These are phyloP conservation scores for Fusarium hostae DNA, from an alignment of 2,329 filamentous ascomycete species.

Conservation along the genomic window DNA sequence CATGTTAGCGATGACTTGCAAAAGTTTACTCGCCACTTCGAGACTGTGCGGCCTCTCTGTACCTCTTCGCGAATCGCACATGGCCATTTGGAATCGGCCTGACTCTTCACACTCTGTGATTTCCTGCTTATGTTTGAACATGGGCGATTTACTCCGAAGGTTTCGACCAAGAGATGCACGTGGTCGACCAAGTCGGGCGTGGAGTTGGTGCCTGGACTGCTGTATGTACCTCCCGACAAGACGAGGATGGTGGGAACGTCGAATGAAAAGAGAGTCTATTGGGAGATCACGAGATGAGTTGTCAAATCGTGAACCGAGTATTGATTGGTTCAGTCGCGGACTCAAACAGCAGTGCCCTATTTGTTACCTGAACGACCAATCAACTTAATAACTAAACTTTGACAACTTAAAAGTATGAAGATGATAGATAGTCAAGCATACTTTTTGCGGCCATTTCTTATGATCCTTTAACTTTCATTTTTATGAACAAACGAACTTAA, in stretches of 20 bases:
- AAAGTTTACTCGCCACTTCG: constrained; percentile 35
- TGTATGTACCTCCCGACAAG: constrained; percentile 36
- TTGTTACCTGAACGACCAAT: constrained; percentile 19
- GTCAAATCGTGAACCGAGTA: constrained; percentile 1
- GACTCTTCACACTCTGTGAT: neutral
- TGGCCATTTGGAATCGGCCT: constrained; percentile 6
- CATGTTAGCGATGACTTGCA: constrained; percentile 38
- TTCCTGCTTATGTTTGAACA: constrained; percentile 22
- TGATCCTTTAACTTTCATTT: neutral
- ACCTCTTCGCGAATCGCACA: constrained; percentile 25
- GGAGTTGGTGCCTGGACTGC: constrained; percentile 41
- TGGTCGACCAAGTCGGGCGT: constrained; percentile 22
- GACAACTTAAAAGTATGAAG: neutral
- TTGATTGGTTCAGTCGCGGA: constrained; percentile 29
- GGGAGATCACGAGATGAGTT: neutral
- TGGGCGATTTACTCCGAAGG: constrained; percentile 29
- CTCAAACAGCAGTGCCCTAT: constrained; percentile 39
- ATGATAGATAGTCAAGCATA: neutral
- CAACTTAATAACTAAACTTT: neutral
- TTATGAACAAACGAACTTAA: neutral
- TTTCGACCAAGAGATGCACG: constrained; percentile 26
- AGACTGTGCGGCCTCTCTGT: constrained; percentile 23
- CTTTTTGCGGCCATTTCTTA: neutral
- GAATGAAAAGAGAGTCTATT: neutral
- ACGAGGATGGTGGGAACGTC: constrained; percentile 34